Evolutionary conservation across 192 early-diverging fungal species (phyloP).

Genomic region (Backusella luteola): DNA sequence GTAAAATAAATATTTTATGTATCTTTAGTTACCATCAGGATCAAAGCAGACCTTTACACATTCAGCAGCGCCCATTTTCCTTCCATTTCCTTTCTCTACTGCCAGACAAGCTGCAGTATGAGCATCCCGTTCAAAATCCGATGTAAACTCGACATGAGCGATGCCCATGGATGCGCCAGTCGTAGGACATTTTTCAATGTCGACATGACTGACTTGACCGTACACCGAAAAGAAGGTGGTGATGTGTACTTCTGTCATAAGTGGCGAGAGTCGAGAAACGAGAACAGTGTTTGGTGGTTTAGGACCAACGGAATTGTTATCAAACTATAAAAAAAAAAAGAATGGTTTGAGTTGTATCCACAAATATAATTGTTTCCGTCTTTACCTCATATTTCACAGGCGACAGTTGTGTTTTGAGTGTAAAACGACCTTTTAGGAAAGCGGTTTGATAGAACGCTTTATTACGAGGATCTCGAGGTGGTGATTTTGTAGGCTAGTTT

Average conservation of each 20-base stretch:
- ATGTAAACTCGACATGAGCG: slow-evolving; percentile 46
- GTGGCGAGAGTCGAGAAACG: slow-evolving; percentile 35
- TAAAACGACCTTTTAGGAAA: slow-evolving; percentile 14
- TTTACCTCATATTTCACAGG: slow-evolving; percentile 10
- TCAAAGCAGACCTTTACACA: slow-evolving; percentile 41
- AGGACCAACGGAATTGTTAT: slow-evolving; percentile 27
- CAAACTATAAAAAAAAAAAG: slow-evolving; percentile 19
- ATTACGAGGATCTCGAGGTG: slow-evolving; percentile 7
- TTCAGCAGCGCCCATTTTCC: slow-evolving; percentile 35
- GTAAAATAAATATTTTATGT: neutral
- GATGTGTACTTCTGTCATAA: slow-evolving; percentile 37
- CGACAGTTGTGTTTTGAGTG: slow-evolving; percentile 1
- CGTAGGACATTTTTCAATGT: slow-evolving; percentile 49
- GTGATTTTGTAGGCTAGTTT: neutral
- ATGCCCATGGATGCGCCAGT: slow-evolving; percentile 49
- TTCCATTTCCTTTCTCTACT: slow-evolving; percentile 48
- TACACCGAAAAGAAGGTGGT: slow-evolving; percentile 46
- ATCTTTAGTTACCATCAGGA: slow-evolving; percentile 23
- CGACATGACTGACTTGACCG: slow-evolving; percentile 46
- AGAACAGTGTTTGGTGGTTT: slow-evolving; percentile 34
- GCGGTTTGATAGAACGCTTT: neutral
- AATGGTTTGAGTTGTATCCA: neutral
- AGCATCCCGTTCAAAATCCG: slow-evolving; percentile 25
- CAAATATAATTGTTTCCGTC: neutral
- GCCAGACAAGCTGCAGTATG: slow-evolving; percentile 44